Evolutionary conservation across 1,139 yeast genomes (phyloP), one percentile per base, ranked within the genome.

Genomic region (Lodderomyces orthopsilosis): DNA sequence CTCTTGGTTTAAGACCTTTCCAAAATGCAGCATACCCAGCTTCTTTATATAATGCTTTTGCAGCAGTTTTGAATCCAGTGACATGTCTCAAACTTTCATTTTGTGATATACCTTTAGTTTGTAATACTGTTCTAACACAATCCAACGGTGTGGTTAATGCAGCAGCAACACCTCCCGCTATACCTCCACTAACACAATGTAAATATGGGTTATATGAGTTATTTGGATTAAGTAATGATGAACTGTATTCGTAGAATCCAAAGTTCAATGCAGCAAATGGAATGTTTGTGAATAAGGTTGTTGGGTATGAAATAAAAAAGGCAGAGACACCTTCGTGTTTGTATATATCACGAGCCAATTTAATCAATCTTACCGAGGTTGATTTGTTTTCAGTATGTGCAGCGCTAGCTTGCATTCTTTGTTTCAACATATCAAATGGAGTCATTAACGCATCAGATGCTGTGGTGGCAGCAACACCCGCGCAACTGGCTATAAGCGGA

Each of bases 191-290:
- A 21, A 93, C 75, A 67, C 98, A 91, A 65, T 93, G 99, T 42
- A 85, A 75, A 55, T 90, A 75, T 35, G 99, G 99, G 61, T 90
- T 93, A 67, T 93, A 91, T 39, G 64, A 64, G 56, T 85, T 83
- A 24, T 74, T 60, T 4, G 98, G 97, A 59, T 93, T 94, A 48
- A 93, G 73, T 26, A 85, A 51, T 51, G 85, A 81, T 23, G 93
- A 82, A 4, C 85, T 72, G 48, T 88, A 83, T 62, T 94, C 99
- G 67, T 93, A 93, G 44, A 93, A 83, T 42, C 95, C 94, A 62
- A 93, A 94, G 63, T 93, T 94, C 56, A 90, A 77, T 6, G 97
- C 96, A 9, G 97, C 94, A 72, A 91, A 91, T 36, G 99, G 99
- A 26, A 93, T 86, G 59, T 88, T 91, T 77, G 95, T 86, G 58